Evolutionary conservation across 495 filamentous ascomycete genomes (phyloP), one percentile per base, ranked within the genome.

Genomic region (Hypoxylon lienhwacheense): DNA sequence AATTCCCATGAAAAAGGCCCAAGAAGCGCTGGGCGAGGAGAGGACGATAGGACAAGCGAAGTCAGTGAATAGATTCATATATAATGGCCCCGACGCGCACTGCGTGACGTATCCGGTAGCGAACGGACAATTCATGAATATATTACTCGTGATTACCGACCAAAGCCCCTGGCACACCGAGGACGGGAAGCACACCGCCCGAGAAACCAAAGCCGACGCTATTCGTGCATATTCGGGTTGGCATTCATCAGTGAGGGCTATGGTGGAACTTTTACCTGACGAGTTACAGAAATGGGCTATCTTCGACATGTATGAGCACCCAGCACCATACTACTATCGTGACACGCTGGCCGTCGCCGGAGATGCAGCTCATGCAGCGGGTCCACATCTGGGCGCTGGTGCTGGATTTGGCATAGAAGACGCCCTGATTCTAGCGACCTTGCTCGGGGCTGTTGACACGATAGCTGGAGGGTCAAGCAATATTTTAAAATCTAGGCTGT

Each of bases 401-500:
- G 81, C 76, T 0, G 78, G 79, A 0, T 68, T 81, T 49, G 79
- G 79, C 0, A 68, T 83, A 24, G 81, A 85, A 56, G 81, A 83
- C 58, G 76, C 69, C 1, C 36, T 78, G 24, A 72, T 71, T 10
- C 61, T 81, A 5, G 68, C 74, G 1, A 69, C 34, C 1, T 17
- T 80, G 28, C 47, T 82, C 40, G 62, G 62, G 3, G 61, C 45
- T 3, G 70, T 62, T 12, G 47, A 54, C 11, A 59, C 55, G 8
- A 55, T n/a, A 45, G 20, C 25, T 48, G n/a, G n/a, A 12, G 14
- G 5, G 28, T 1, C 44, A 29, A 7, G 54, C 1, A 16, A 32
- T 6, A 43, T 48, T 31, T 26, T 11, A 12, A 66, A 54, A 15
- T 20, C 6, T 5, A 37, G 56, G 12, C 20, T 69, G 10, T 53